phyloP scores from a whole-genome alignment of 257 asterid genomes.

The Leonotis leonurus region DNA sequence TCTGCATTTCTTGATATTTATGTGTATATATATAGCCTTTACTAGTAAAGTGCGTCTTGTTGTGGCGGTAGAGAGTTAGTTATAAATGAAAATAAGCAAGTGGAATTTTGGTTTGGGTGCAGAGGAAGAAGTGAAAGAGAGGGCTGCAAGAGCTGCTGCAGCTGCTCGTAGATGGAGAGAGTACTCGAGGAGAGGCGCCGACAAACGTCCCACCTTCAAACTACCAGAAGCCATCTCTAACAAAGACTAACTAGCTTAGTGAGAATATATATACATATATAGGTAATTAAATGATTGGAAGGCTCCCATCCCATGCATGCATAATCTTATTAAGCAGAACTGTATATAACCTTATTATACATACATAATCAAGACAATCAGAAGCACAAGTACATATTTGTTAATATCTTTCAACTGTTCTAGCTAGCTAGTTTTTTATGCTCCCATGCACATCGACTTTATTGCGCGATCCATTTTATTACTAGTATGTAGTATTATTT shows the following conservation, averaged over 20 bases:
- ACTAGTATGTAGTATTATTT: too few species aligned
- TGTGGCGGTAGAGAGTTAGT: background rate
- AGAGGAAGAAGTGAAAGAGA: conserved; percentile 73
- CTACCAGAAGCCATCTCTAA: conserved; percentile 71
- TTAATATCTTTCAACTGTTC: too few species aligned
- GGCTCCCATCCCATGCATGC: background rate
- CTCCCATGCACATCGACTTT: too few species aligned
- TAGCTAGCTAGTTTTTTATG: too few species aligned
- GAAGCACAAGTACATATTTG: too few species aligned
- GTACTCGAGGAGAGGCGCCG: conserved; percentile 77
- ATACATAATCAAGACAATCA: too few species aligned
- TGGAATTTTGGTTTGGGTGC: conserved; percentile 15
- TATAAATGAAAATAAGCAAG: background rate
- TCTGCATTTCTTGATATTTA: background rate
- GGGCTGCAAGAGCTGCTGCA: conserved; percentile 80
- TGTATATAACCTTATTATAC: background rate
- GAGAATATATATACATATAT: background rate
- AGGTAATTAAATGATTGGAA: background rate
- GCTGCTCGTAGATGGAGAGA: conserved; percentile 98
- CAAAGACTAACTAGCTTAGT: conserved; percentile 29
- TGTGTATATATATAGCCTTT: too few species aligned
- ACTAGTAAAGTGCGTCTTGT: background rate
- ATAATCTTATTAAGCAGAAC: background rate
- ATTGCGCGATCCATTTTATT: too few species aligned
- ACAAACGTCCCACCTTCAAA: conserved; percentile 78